A percentile compares a stretch with the other conserved stretches of the same genome.
Evolutionary conservation across 2,329 filamentous ascomycete genomes (phyloP).

Genomic region (Phaeosphaeria sp.): DNA sequence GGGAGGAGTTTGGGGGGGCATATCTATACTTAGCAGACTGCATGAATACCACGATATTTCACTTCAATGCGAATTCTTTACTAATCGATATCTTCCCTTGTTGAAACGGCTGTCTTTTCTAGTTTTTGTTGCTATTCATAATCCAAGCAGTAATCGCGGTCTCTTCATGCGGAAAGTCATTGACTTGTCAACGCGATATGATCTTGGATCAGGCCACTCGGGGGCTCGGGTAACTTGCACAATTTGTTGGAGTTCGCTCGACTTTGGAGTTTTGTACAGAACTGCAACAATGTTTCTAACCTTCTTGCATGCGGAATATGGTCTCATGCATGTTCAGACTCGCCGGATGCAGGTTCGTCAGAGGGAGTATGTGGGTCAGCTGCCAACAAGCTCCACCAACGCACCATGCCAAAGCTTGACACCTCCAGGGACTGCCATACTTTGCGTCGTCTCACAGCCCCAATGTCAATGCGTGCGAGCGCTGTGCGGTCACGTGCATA

Average conservation of each 20-base stretch:
- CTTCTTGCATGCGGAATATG: not conserved
- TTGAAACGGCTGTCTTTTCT: not conserved
- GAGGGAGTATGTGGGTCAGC: not conserved
- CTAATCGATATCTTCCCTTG: not conserved
- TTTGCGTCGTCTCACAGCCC: not conserved
- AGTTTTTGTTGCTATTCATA: not conserved
- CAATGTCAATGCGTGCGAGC: not conserved
- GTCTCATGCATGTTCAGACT: not conserved
- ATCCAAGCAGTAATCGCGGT: not conserved
- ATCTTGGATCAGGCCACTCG: too few species aligned
- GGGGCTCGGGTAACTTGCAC: not conserved
- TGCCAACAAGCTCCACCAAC: not conserved
- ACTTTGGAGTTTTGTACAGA: not conserved
- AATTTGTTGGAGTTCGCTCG: not conserved
- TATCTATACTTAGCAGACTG: not conserved
- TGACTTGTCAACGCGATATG: not conserved
- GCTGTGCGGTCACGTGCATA: not conserved
- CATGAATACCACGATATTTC: conserved; percentile 10
- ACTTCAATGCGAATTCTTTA: not conserved
- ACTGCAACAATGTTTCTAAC: not conserved
- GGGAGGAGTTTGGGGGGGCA: conserved; percentile 24
- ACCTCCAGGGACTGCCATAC: not conserved
- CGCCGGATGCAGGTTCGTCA: not conserved
- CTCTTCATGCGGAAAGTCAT: not conserved
- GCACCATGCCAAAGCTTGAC: not conserved